Conservation (phyloP, 192 early-diverging fungal species). For the Backusella australiensis region DNA sequence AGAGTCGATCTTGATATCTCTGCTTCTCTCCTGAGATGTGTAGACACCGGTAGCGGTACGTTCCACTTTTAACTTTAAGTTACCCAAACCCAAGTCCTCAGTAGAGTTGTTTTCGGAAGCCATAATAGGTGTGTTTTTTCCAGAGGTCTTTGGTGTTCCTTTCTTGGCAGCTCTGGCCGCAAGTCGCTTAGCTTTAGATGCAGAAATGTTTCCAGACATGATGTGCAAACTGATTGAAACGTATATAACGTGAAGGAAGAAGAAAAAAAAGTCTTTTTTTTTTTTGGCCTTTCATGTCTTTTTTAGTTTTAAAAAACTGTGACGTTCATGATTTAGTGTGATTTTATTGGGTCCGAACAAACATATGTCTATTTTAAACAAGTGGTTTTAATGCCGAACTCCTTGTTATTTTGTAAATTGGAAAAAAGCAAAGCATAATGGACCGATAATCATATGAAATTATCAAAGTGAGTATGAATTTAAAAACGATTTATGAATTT, state of each 20-base stretch:
- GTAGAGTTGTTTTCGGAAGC: constrained; percentile 33
- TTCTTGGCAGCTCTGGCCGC: constrained; percentile 66
- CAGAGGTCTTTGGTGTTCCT: constrained; percentile 34
- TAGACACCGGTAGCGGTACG: constrained; percentile 90
- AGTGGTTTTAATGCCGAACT: neutral
- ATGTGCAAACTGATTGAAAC: neutral
- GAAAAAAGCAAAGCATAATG: neutral
- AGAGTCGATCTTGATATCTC: constrained; percentile 95
- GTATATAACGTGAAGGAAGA: neutral
- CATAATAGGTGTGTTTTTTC: constrained; percentile 36
- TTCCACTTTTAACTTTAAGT: constrained; percentile 71
- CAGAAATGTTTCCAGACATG: constrained; percentile 45
- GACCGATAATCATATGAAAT: neutral
- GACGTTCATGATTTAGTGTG: constrained; percentile 2
- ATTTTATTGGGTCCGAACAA: neutral
- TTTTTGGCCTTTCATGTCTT: neutral
- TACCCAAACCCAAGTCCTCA: constrained; percentile 48
- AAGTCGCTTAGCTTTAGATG: constrained; percentile 79
- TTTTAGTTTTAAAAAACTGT: neutral
- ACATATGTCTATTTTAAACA: neutral
- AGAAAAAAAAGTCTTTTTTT: neutral
- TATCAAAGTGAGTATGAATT: neutral
- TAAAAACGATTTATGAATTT: neutral
- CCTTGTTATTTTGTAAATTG: neutral
- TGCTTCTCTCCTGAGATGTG: constrained; percentile 81